phyloP scores from a whole-genome alignment of 2,329 filamentous ascomycete species.

The Neopestalotiopsis sp. region DNA sequence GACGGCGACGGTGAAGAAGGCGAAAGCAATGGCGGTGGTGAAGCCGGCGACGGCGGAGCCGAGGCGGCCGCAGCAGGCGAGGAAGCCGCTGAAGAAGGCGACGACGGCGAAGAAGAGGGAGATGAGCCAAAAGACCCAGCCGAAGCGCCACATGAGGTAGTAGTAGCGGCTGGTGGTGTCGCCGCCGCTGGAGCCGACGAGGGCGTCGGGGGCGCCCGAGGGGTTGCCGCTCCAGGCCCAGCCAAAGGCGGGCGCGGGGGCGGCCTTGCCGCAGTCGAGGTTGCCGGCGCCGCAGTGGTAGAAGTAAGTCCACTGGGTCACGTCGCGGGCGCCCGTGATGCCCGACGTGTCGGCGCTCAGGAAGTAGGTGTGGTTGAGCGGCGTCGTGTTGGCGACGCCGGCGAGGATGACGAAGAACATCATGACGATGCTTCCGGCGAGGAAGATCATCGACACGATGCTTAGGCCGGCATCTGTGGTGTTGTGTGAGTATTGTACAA shows the following conservation, averaged over 20 bases:
- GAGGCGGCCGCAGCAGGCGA: slow-evolving; percentile 74
- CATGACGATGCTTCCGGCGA: slow-evolving; percentile 57
- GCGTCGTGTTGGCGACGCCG: slow-evolving; percentile 53
- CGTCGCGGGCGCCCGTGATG: slow-evolving; percentile 70
- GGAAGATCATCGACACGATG: slow-evolving; percentile 52
- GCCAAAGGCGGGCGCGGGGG: slow-evolving; percentile 72
- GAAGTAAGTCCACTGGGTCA: slow-evolving; percentile 91
- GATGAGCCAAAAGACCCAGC: slow-evolving; percentile 90
- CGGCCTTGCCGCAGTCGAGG: slow-evolving; percentile 67
- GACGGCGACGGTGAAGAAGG: slow-evolving; percentile 72
- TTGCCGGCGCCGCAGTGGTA: slow-evolving; percentile 74
- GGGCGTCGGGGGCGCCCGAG: slow-evolving; percentile 45
- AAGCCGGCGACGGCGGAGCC: slow-evolving; percentile 71
- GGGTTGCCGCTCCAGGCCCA: slow-evolving; percentile 67
- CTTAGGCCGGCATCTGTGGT: slow-evolving; percentile 46
- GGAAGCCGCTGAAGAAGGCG: slow-evolving; percentile 70
- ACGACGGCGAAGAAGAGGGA: slow-evolving; percentile 77
- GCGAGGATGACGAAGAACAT: slow-evolving; percentile 66
- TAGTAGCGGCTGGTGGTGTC: slow-evolving; percentile 64
- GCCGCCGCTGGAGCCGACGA: slow-evolving; percentile 60
- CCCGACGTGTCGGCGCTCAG: slow-evolving; percentile 77
- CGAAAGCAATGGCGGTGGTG: slow-evolving; percentile 63
- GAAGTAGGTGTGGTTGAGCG: slow-evolving; percentile 82
- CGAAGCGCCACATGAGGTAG: slow-evolving; percentile 89
- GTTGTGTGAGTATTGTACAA: neutral